These are phyloP conservation scores for Sodiomyces alkalinus DNA, from an alignment of 2,329 filamentous ascomycete genomes.

Conservation along the genomic window DNA sequence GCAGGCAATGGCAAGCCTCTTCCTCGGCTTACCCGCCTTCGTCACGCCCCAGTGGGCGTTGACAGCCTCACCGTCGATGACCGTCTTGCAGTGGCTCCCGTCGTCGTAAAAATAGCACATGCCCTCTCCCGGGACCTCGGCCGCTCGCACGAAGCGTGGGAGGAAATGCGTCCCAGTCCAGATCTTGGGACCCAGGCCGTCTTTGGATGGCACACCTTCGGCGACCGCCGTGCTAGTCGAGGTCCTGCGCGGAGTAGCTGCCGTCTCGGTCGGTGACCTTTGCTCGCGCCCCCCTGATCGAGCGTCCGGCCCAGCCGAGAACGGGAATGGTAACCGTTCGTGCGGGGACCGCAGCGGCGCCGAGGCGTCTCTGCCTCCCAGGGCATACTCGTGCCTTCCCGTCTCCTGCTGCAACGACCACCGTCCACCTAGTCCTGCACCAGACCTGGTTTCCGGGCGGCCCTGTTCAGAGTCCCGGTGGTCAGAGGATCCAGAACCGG, in stretches of 20 bases:
- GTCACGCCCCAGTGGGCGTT: slow-evolving; percentile 91
- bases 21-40: slow-evolving; percentile 85
- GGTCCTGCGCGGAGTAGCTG: slow-evolving; percentile 13
- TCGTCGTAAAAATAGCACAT: slow-evolving; percentile 79
- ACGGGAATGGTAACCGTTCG: slow-evolving; percentile 19
- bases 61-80: slow-evolving; percentile 73
- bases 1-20: slow-evolving; percentile 83
- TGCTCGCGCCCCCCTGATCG: slow-evolving; percentile 13
- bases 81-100: slow-evolving; percentile 64
- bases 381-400: slow-evolving; percentile 27
- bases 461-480: slow-evolving; percentile 22
- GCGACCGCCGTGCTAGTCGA: slow-evolving; percentile 15
- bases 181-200: slow-evolving; percentile 50
- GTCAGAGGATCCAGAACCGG: slow-evolving; percentile 29
- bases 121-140: slow-evolving; percentile 62
- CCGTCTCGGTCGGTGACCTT: slow-evolving; percentile 9
- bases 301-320: slow-evolving; percentile 20
- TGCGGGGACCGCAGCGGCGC: slow-evolving; percentile 16
- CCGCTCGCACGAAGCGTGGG: slow-evolving; percentile 47
- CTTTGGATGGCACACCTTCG: slow-evolving; percentile 35
- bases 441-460: slow-evolving; percentile 19
- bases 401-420: slow-evolving; percentile 25
- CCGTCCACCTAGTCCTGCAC: slow-evolving; percentile 18
- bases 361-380: slow-evolving; percentile 23
- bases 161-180: slow-evolving; percentile 55